Percentiles rank a stretch among this genome's conserved stretches.
These are phyloP conservation scores for Scedosporium aurantiacum DNA, from an alignment of 2,329 filamentous ascomycete genomes.

Conservation along the genomic window DNA sequence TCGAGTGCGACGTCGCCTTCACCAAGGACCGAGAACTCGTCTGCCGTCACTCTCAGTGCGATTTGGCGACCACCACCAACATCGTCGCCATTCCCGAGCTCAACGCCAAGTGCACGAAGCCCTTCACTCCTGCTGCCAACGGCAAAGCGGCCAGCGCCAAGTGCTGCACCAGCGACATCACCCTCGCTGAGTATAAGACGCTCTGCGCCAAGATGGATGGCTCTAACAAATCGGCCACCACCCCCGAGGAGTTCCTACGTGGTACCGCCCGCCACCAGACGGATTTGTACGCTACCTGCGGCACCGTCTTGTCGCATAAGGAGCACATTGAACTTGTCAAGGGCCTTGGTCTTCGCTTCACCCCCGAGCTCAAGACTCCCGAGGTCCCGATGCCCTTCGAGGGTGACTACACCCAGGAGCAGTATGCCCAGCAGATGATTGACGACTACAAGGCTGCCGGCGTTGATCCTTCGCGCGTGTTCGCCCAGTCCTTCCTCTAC, in stretches of 20 bases:
- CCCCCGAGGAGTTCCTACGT: constrained; percentile 42
- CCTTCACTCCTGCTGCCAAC: constrained; percentile 45
- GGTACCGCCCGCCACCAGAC: constrained; percentile 53
- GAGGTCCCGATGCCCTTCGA: constrained; percentile 60
- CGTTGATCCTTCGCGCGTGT: constrained; percentile 44
- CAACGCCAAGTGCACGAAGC: constrained; percentile 50
- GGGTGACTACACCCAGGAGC: constrained; percentile 51
- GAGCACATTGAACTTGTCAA: constrained; percentile 52
- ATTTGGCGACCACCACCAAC: constrained; percentile 58
- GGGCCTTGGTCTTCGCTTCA: constrained; percentile 48
- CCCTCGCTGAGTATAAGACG: constrained; percentile 53
- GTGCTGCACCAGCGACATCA: constrained; percentile 64
- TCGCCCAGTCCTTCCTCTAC: constrained; percentile 55
- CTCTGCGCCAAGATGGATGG: constrained; percentile 64
- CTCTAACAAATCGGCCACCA: constrained; percentile 46
- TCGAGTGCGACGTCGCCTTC: constrained; percentile 59
- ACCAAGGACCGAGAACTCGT: constrained; percentile 55
- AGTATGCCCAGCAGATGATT: constrained; percentile 54
- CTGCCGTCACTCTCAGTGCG: constrained; percentile 57
- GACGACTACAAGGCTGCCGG: constrained; percentile 44
- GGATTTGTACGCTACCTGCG: constrained; percentile 54
- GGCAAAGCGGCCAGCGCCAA: constrained; percentile 44
- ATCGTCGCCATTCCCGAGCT: constrained; percentile 51
- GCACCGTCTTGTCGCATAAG: constrained; percentile 47
- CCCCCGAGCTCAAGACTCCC: constrained; percentile 57